Evolutionary conservation across 2,329 filamentous ascomycete genomes (phyloP).

Genomic region (Paracorniculantispora psalliotae): DNA sequence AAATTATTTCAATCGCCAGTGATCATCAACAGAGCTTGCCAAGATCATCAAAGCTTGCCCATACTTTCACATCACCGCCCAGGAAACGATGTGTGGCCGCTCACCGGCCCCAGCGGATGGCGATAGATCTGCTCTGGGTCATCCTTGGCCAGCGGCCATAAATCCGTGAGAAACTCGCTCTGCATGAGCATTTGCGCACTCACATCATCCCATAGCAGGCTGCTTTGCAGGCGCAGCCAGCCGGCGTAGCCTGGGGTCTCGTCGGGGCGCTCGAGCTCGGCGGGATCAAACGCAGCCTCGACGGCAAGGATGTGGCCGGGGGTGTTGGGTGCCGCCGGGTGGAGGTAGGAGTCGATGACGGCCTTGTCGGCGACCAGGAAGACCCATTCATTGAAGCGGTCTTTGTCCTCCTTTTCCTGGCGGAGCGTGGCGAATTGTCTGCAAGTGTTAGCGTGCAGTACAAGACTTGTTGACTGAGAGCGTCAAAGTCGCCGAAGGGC

Average conservation of each 20-base stretch:
- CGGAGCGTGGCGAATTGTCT: background rate
- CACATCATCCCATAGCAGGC: conserved; percentile 23
- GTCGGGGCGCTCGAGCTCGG: background rate
- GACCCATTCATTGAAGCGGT: background rate
- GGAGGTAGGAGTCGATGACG: conserved; percentile 23
- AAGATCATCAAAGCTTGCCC: too few species aligned
- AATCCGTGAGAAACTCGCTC: conserved; percentile 11
- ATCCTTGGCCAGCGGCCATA: conserved; percentile 23
- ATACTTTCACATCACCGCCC: too few species aligned
- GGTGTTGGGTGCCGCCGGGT: conserved; percentile 6
- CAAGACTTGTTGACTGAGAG: too few species aligned
- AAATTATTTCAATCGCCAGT: too few species aligned
- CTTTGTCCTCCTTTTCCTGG: background rate
- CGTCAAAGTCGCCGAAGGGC: too few species aligned
- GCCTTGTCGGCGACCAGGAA: conserved; percentile 23
- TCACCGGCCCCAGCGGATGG: conserved; percentile 13
- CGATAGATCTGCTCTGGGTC: conserved; percentile 17
- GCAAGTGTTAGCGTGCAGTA: background rate
- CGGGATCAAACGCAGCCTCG: conserved; percentile 3
- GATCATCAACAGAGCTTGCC: too few species aligned
- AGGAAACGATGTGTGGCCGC: background rate
- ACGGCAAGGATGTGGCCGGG: conserved; percentile 21
- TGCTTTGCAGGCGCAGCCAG: conserved; percentile 19
- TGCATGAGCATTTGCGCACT: conserved; percentile 17
- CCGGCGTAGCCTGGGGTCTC: conserved; percentile 21